A percentile compares a stretch with the other conserved stretches of the same genome.
Conservation (phyloP, 352 stramenopile genomes). For the Poterioochromonas sp. region DNA sequence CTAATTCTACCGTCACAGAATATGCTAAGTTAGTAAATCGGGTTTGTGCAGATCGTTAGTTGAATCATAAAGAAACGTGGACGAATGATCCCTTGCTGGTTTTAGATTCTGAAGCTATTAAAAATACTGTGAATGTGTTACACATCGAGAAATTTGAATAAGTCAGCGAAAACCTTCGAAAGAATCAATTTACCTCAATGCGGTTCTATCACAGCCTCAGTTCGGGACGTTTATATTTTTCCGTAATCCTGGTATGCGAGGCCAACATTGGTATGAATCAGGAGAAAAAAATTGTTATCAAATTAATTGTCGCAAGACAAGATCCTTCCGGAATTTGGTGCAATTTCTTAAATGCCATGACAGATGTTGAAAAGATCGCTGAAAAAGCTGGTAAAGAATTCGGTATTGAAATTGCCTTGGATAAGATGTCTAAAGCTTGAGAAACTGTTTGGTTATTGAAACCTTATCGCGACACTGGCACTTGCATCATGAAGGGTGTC, state of each 20-base stretch:
- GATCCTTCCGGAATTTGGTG: conserved; percentile 44
- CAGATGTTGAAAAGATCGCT: conserved; percentile 72
- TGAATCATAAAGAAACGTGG: conserved; percentile 79
- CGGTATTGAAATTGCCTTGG: conserved; percentile 80
- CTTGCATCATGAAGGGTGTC: conserved; percentile 81
- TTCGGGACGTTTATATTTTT: conserved; percentile 70
- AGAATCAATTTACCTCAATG: conserved; percentile 69
- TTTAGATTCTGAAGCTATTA: conserved; percentile 78
- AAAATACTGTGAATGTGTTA: conserved; percentile 70
- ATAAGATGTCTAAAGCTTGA: conserved; percentile 81
- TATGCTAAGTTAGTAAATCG: conserved; percentile 75
- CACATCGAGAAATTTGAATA: conserved; percentile 69
- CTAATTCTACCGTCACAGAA: conserved; percentile 64
- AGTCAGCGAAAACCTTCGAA: conserved; percentile 82
- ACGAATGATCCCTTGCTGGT: conserved; percentile 74
- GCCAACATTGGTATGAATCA: conserved; percentile 80
- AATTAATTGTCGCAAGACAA: conserved; percentile 65
- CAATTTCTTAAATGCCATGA: conserved; percentile 54
- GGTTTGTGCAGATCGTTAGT: conserved; percentile 75
- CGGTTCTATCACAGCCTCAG: conserved; percentile 61
- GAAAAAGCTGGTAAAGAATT: conserved; percentile 86
- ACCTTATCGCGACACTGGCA: conserved; percentile 80
- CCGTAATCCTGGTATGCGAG: conserved; percentile 78
- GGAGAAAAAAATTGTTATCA: conserved; percentile 71
- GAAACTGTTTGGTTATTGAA: conserved; percentile 63